These are phyloP conservation scores for Stropharia rugosoannulata DNA, from an alignment of 768 basidiomycete species.

Conservation along the genomic window DNA sequence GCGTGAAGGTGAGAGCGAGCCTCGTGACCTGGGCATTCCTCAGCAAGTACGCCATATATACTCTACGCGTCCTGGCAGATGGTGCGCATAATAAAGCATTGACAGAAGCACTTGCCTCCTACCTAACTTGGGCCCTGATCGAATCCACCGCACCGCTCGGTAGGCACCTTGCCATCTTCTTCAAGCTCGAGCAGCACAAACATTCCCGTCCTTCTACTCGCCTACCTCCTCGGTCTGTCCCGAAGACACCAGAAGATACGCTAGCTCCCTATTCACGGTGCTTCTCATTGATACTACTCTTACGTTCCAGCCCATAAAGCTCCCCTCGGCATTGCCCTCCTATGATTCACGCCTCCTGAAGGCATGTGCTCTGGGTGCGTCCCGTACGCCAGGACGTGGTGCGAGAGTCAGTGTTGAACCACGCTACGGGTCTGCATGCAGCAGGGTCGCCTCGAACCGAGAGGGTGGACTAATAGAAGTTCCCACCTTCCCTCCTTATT, in stretches of 20 bases:
- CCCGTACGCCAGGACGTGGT: slow-evolving; percentile 56
- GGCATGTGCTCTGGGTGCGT: slow-evolving; percentile 96
- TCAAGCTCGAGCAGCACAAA: slow-evolving; percentile 4
- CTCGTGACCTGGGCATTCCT: no score
- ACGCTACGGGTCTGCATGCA: slow-evolving; percentile 39
- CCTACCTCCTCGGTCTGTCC: slow-evolving; percentile 81
- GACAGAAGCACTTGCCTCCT: slow-evolving; percentile 61
- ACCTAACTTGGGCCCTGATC: slow-evolving; percentile 48
- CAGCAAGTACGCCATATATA: no score
- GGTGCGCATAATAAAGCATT: slow-evolving; percentile 94
- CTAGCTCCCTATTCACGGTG: slow-evolving; percentile 58
- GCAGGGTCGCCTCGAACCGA: slow-evolving; percentile 42
- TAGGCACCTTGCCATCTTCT: slow-evolving; percentile 22
- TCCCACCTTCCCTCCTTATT: no score
- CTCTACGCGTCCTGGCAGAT: slow-evolving; percentile 81
- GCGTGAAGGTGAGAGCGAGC: no score
- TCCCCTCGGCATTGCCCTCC: slow-evolving; percentile 48
- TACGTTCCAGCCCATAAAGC: slow-evolving; percentile 18
- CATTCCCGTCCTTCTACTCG: slow-evolving; percentile 38
- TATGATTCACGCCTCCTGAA: slow-evolving; percentile 72
- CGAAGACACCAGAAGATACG: slow-evolving; percentile 75
- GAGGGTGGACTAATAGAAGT: no score
- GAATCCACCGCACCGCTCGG: slow-evolving; percentile 4
- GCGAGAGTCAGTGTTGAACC: slow-evolving; percentile 36
- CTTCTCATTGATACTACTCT: slow-evolving; percentile 17